Evolutionary conservation across 305 asterid genomes (phyloP), one percentile per base, ranked within the genome.

Genomic region (Ilex paraguariensis): DNA sequence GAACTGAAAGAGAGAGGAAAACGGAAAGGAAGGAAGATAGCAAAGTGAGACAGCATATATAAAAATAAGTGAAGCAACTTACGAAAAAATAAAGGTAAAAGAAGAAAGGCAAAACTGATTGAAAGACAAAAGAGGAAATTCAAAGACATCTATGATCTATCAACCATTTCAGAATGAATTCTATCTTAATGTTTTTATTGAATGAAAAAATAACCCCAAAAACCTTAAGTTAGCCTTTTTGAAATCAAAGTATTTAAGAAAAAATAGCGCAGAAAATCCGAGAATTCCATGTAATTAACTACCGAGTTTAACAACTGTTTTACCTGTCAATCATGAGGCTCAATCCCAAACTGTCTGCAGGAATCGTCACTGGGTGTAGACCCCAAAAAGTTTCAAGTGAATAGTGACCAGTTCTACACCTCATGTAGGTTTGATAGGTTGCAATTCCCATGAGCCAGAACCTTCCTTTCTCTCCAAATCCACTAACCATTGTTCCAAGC

Each of bases 241-340:
- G 3, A 52, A n/a, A 49, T 4, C 13, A 52, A 52, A 6, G 0
- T 8, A n/a, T 52, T 52, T 13, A 52, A n/a, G 10, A 7, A 14
- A 50, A 14, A 15, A 52, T 7, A 52, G 4, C 10, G 2, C 28
- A 17, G 56, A 52, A 15, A 52, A 16, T n/a, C 56, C 10, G 31
- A 14, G 4, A 52, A 16, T 3, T n/a, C 10, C 4, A 3, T n/a
- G 10, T 12, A 6, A 36, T 36, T 36, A 36, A 36, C 42, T 36
- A 2, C 42, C 6, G 42, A 36, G 7, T 36, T n/a, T 5, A 52
- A 52, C 56, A 16, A 52, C 12, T 52, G 10, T 44, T 12, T 50
- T 82, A 84, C 95, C 88, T 82, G n/a, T 79, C 71, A 61, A 84
- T 73, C 42, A 76, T 79, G 59, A 92, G 97, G 67, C 90, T 81